Evolutionary conservation across 2,329 filamentous ascomycete genomes (phyloP), one percentile per base, ranked within the genome.

Genomic region (Colletotrichum simmondsii): DNA sequence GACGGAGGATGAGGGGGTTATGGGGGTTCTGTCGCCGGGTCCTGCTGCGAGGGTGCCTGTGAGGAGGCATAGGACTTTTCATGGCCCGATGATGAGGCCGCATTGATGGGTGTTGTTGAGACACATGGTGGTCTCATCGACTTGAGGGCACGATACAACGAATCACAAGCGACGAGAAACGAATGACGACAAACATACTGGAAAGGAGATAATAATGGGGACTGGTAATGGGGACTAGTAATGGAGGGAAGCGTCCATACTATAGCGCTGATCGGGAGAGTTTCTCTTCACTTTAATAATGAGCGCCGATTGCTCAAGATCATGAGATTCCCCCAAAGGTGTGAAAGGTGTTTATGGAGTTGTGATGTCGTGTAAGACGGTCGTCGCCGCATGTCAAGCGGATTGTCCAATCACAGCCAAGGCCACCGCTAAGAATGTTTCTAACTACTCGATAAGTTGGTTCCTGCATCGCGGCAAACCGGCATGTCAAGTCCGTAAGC

Each of bases 11-110:
- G 35, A n/a, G 10, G 61, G n/a, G 8, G 49, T 35, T 37, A 68
- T 62, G 24, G 28, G 16, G 16, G 60, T 59, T 26, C 22, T 42
- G n/a, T 24, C 24, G 5, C 35, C 32, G 3, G 16, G 32, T 4
- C 26, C 46, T 1, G 19, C 30, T 32, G 19, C 16, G 7, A 24
- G 22, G 30, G 19, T 22, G 35, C 56, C 71, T 46, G 46, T 35
- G 30, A 19, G 46, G 12, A 65, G 71, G 19, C 54, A 49, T 24
- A 65, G 71, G 22, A 37, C 37, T 3, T 71, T 61, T 14, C 61
- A 73, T 3, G 71, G 71, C 3, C 71, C 60, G 16, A 73, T 71
- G 61, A 73, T 71, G 49, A 46, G 61, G 61, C 71, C 66, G 2
- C 60, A 73, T 22, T 65, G 24, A 65, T 32, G 14, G 26, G 42